Conservation (phyloP, 176 grass and related monocot species). For the Oryza meridionalis region DNA sequence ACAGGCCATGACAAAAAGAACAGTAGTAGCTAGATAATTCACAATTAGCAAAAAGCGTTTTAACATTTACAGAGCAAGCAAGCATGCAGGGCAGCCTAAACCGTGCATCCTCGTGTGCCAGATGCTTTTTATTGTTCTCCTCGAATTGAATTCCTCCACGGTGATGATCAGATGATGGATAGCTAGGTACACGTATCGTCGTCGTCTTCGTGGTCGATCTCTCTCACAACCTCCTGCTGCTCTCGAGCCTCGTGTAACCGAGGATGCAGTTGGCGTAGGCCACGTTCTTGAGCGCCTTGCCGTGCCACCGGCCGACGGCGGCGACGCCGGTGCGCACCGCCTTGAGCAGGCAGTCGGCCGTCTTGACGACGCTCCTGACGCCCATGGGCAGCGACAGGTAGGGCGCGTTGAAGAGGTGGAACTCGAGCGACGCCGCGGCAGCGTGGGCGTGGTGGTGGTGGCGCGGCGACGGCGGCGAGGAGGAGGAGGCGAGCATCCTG, state of each 20-base stretch:
- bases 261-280: constrained; percentile 66
- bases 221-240: constrained; percentile 44
- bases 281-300: constrained; percentile 58
- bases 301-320: constrained; percentile 61
- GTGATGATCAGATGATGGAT: neutral
- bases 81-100: constrained; percentile 38
- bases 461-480: neutral
- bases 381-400: constrained; percentile 81
- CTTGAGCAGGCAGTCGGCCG: constrained; percentile 65
- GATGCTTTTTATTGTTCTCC: constrained; percentile 48
- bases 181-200: neutral
- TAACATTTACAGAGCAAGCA: constrained; percentile 35
- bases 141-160: constrained; percentile 50
- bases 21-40: constrained; percentile 12
- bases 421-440: constrained; percentile 59
- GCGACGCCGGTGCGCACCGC: constrained; percentile 51
- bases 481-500: constrained; percentile 51
- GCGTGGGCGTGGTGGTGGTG: constrained; percentile 13
- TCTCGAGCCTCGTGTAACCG: constrained; percentile 63
- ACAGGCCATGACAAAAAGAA: neutral
- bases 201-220: neutral
- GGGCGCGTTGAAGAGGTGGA: constrained; percentile 90
- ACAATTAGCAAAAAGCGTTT: constrained; percentile 33
- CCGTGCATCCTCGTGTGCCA: constrained; percentile 34
- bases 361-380: constrained; percentile 58